Evolutionary conservation across 306 rosid species (phyloP).

Genomic region (Pterocarpus santalinus): DNA sequence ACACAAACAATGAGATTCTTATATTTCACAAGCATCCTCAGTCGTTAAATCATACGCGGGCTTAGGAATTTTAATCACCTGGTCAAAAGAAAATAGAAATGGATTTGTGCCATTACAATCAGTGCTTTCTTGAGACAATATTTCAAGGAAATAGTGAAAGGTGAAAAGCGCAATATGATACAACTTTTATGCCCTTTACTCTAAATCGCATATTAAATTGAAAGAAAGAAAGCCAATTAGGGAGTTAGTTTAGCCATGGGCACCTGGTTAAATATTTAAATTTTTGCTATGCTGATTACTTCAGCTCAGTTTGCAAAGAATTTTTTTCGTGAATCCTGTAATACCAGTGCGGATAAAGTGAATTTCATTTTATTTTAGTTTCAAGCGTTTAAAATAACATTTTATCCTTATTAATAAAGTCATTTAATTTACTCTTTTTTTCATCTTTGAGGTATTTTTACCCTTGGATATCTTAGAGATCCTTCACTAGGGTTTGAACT

Average conservation of each 20-base stretch:
- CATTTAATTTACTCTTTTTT: too few relatives aligned
- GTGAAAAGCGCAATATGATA: background rate
- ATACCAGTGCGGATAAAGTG: too few relatives aligned
- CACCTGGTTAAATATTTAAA: too few relatives aligned
- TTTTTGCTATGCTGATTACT: too few relatives aligned
- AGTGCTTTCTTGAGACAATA: slow-evolving; percentile 1
- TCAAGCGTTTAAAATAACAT: too few relatives aligned
- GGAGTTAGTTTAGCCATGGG: background rate
- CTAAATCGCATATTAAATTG: background rate
- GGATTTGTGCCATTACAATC: background rate
- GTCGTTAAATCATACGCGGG: background rate
- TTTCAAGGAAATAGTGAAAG: background rate
- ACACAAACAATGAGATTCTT: slow-evolving; percentile 32
- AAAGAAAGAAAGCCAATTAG: background rate
- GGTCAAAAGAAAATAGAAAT: background rate
- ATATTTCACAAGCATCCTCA: background rate
- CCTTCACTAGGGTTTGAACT: too few relatives aligned
- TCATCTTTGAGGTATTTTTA: too few relatives aligned
- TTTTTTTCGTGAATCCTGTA: too few relatives aligned
- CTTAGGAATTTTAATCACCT: background rate
- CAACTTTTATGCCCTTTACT: background rate
- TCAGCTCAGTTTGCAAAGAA: too few relatives aligned
- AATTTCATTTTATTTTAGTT: too few relatives aligned
- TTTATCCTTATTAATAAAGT: too few relatives aligned
- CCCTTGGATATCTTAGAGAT: too few relatives aligned